Conservation (phyloP, 1,284 basidiomycete species). For the Agroathelia rolfsii region DNA sequence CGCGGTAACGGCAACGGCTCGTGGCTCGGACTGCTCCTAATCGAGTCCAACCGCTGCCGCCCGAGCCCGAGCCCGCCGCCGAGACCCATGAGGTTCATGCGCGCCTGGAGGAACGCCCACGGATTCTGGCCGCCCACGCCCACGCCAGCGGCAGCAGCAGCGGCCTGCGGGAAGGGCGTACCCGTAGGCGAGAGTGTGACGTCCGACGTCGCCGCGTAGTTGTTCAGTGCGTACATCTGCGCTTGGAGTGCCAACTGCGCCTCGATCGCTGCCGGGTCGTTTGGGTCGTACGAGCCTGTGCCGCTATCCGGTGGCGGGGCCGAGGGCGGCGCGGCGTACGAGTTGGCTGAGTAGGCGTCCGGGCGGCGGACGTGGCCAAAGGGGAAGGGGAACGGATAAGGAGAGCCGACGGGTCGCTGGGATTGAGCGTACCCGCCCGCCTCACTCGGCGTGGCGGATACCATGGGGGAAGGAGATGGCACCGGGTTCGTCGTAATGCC, state of each 20-base stretch:
- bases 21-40: slow-evolving; percentile 66
- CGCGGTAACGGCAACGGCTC: slow-evolving; percentile 52
- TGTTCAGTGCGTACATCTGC: slow-evolving; percentile 69
- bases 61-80: slow-evolving; percentile 20
- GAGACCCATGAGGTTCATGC: slow-evolving; percentile 27
- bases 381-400: slow-evolving; percentile 68
- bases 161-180: slow-evolving; percentile 52
- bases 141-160: no score
- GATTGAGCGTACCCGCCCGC: slow-evolving; percentile 33
- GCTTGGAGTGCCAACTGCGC: slow-evolving; percentile 63
- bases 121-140: slow-evolving; percentile 51
- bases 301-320: no score
- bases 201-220: slow-evolving; percentile 49
- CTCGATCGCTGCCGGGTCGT: slow-evolving; percentile 41
- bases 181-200: slow-evolving; percentile 63
- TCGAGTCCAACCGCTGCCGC: slow-evolving; percentile 25
- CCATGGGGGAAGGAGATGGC: slow-evolving; percentile 56
- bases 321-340: slow-evolving; percentile 27
- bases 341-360: slow-evolving; percentile 24
- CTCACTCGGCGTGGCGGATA: slow-evolving; percentile 30
- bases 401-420: slow-evolving; percentile 52
- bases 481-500: slow-evolving; percentile 61
- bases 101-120: slow-evolving; percentile 53
- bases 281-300: slow-evolving; percentile 39
- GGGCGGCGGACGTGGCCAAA: slow-evolving; percentile 57